A percentile compares a stretch with the other conserved stretches of the same genome.
phyloP scores from a whole-genome alignment of 176 grass and related monocot genomes.

The Triticum urartu region DNA sequence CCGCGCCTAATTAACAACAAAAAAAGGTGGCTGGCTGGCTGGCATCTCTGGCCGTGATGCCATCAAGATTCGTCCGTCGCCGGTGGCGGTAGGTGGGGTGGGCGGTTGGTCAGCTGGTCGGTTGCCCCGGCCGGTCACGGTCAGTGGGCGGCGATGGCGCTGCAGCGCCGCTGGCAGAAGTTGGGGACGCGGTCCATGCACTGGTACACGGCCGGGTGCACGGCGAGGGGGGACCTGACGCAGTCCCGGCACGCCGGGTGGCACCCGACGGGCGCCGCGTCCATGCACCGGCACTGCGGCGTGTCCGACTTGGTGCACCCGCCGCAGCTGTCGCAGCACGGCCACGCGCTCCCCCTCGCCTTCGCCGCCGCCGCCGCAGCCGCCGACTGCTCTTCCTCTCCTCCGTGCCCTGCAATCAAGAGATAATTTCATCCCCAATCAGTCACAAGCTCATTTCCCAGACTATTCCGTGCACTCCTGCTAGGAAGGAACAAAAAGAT shows the following conservation, averaged over 20 bases:
- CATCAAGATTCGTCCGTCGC: neutral
- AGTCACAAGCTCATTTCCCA: neutral
- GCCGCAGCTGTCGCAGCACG: slow-evolving; percentile 78
- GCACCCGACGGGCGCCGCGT: slow-evolving; percentile 53
- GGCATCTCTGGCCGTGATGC: no score
- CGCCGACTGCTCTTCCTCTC: neutral
- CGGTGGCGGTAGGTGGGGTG: neutral
- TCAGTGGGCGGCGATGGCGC: slow-evolving; percentile 8
- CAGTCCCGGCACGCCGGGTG: slow-evolving; percentile 81
- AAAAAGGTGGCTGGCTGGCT: neutral
- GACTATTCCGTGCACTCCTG: neutral
- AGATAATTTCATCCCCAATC: neutral
- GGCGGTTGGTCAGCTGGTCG: neutral
- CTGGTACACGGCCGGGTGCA: slow-evolving; percentile 66
- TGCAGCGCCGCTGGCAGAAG: slow-evolving; percentile 58
- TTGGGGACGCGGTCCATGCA: slow-evolving; percentile 67
- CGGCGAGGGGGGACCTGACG: slow-evolving; percentile 56
- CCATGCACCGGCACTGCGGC: slow-evolving; percentile 55
- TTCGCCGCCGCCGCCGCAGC: neutral
- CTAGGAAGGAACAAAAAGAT: neutral
- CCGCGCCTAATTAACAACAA: neutral
- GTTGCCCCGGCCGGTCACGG: neutral
- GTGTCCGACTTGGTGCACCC: slow-evolving; percentile 63
- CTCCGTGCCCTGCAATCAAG: slow-evolving; percentile 4
- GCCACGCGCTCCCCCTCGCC: slow-evolving; percentile 26